A percentile compares a stretch with the other conserved stretches of the same genome.
Conservation (phyloP, 257 asterid genomes). For the Echites panduratus region DNA sequence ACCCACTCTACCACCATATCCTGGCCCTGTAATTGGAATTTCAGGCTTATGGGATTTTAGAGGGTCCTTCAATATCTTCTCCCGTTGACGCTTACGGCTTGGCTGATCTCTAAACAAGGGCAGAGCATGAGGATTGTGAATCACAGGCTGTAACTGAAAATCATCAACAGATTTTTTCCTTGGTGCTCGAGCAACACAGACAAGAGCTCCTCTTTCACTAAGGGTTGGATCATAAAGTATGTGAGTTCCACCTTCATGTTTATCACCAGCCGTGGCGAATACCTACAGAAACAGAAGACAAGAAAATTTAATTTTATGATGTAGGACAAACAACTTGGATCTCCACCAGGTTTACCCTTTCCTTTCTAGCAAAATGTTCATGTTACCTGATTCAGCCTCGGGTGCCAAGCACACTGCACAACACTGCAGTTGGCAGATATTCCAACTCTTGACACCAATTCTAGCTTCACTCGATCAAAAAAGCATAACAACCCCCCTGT, state of each 20-base stretch:
- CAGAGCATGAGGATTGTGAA: slow-evolving; percentile 97
- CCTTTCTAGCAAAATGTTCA: slow-evolving; percentile 3
- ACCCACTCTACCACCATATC: slow-evolving; percentile 95
- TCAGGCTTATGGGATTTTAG: slow-evolving; percentile 95
- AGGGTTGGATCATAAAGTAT: slow-evolving; percentile 78
- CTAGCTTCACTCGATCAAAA: slow-evolving; percentile 73
- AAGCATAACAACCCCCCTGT: slow-evolving; percentile 80
- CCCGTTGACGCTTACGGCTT: slow-evolving; percentile 94
- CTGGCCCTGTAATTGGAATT: slow-evolving; percentile 91
- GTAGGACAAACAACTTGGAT: too few relatives aligned
- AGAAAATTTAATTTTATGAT: slow-evolving; percentile 2
- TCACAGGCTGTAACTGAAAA: slow-evolving; percentile 75
- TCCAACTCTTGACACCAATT: slow-evolving; percentile 77
- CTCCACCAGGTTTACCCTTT: neutral
- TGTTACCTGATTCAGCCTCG: slow-evolving; percentile 82
- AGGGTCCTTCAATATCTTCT: slow-evolving; percentile 85
- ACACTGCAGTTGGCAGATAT: slow-evolving; percentile 79
- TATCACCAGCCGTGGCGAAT: slow-evolving; percentile 80
- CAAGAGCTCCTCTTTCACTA: slow-evolving; percentile 96
- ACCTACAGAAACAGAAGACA: slow-evolving; percentile 33
- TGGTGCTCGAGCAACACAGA: slow-evolving; percentile 97
- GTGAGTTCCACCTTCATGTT: slow-evolving; percentile 89
- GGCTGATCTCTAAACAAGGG: slow-evolving; percentile 95
- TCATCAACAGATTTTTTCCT: slow-evolving; percentile 87
- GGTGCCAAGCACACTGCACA: slow-evolving; percentile 95